Percentiles rank a stretch among this genome's conserved stretches.
phyloP scores from a whole-genome alignment of 331 rosid genomes.

The Pyracantha coccinea region DNA sequence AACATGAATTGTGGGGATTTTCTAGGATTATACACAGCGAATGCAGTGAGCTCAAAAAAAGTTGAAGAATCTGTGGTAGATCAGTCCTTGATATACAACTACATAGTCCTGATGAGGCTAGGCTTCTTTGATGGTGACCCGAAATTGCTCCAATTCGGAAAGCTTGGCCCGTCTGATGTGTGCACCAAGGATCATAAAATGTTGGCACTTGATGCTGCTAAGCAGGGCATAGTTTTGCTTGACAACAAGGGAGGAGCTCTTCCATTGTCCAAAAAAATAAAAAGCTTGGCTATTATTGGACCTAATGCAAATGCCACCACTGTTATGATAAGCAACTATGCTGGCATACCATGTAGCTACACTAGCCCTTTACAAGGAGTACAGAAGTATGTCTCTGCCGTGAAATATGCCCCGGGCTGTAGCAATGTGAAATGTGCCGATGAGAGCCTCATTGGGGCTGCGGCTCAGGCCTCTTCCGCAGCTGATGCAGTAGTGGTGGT shows the following conservation, averaged over 20 bases:
- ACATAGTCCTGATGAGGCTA: conserved; percentile 66
- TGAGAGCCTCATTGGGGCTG: conserved; percentile 44
- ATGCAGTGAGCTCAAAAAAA: conserved; percentile 49
- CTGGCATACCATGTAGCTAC: conserved; percentile 44
- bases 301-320: conserved; percentile 65
- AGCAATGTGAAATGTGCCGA: conserved; percentile 36
- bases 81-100: conserved; percentile 62
- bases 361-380: conserved; percentile 57
- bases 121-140: conserved; percentile 74
- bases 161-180: conserved; percentile 58
- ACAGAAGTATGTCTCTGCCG: conserved; percentile 34
- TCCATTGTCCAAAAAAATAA: conserved; percentile 30
- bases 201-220: conserved; percentile 67
- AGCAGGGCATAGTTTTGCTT: conserved; percentile 63
- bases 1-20: conserved; percentile 67
- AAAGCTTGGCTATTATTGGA: conserved; percentile 43
- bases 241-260: conserved; percentile 46
- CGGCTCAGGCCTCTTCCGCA: conserved; percentile 34
- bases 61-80: conserved; percentile 47
- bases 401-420: conserved; percentile 48
- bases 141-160: conserved; percentile 38
- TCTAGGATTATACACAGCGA: conserved; percentile 45
- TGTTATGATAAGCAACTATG: conserved; percentile 63
- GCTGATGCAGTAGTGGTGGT: conserved; percentile 56
- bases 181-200: conserved; percentile 44